Base-by-base conservation (phyloP, 2,329 filamentous ascomycete species). In the Epichloe coenophiala region DNA sequence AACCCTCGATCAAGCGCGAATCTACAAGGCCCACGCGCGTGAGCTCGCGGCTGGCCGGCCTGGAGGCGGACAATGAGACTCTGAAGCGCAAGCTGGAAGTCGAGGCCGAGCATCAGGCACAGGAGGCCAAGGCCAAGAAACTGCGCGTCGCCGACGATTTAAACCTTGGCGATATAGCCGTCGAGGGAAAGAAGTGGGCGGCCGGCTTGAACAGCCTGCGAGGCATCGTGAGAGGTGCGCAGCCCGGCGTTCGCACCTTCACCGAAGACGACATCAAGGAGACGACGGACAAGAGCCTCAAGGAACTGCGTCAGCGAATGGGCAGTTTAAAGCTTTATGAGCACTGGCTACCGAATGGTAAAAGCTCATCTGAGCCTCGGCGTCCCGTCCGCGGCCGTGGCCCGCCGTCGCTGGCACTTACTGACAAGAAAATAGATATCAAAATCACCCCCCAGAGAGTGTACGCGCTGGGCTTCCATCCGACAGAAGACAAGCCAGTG, bases 371-470 rank as follows among this genome's bases (percentile, higher is more conserved):
- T n/a, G 19, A 12, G 27, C 21, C 11, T 53, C 27, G 13, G 15
- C 15, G 5, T 19, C 7, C 8, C 37, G n/a, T 2, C 1, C 23
- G 13, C 15, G 19, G 6, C 37, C n/a, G 21, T 23, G 21, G 21
- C 21, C 23, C 23, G 21, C 21, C 23, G 23, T 15, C 17, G n/a
- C 9, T 3, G 21, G 5, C 39, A 11, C 23, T 46, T 17, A 39
- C 46, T 43, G 21, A 38, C 23, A n/a, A 13, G 3, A 3, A n/a
- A 3, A 4, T 57, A 88, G 87, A 87, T 49, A 93, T 96, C 60
- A 97, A 96, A 63, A 83, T 96, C 46, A 91, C 86, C 90, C 21
- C 89, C 0, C 88, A 95, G 58, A 73, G 91, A 49, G 78, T 95
- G 12, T 98, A 97, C 61, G 77, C 86, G 0, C 80, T 97, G 59